Base-by-base conservation (phyloP, 2,329 filamentous ascomycete species). In the Alternaria alternata region DNA sequence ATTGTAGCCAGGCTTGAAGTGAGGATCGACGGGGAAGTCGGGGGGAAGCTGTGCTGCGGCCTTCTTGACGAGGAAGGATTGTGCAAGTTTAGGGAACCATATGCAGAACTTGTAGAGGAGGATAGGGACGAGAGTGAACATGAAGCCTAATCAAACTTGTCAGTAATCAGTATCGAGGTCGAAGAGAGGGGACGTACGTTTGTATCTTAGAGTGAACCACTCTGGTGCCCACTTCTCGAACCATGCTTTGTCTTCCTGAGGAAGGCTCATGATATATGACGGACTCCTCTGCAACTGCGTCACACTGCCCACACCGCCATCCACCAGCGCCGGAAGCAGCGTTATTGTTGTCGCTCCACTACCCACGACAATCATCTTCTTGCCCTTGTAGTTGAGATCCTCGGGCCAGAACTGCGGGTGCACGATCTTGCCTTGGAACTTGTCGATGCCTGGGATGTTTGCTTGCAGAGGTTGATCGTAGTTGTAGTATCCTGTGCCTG, bases 221-320 rank as follows among this genome's bases (percentile, higher is more conserved):
- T 74, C 52, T 1, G 86, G 86, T n/a, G 89, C 70, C 2, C 82
- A 46, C 41, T 68, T 65, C 49, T 75, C 68, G 41, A 69, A 73
- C 57, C 68, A 3, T 72, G 73, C 4, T 86, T 62, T 1, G 80
- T 67, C 7, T 7, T 72, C 71, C 24, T 83, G 81, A 0, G 84
- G 79, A 1, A 87, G 67, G n/a, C 85, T 80, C 44, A 90, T 67
- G 56, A 94, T 84, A 49, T 77, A 78, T 0, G 85, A 86, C 0
- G 93, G 93, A 46, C 88, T 92, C 57, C 93, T 87, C 79, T 96
- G 92, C 3, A 96, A 84, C 87, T 94, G 92, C 1, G 91, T 94
- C 28, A 93, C 88, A 14, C 86, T 84, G 5, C 79, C 79, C 5
- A 80, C 81, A 12, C 90, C 91, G 39, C 84, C 86, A 43, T 90